Evolutionary conservation across 75 land plant genomes (phyloP), one percentile per base, ranked within the genome.

Genomic region (Pinus albicaulis): DNA sequence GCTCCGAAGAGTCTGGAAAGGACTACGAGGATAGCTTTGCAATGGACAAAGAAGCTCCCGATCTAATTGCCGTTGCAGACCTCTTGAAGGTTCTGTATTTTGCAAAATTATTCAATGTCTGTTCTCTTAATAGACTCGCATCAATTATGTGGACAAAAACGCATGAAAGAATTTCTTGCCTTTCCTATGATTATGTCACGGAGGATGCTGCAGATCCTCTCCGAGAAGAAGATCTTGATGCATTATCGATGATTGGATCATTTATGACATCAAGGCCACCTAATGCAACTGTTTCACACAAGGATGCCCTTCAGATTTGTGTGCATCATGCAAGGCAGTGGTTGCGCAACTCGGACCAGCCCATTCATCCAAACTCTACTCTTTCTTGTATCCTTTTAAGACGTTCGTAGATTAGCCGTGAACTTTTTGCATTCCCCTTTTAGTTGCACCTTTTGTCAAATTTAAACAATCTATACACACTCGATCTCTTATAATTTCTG

Each of bases 181-280:
- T 96, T 65, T 92, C 98, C 17, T 96, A 94, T 73, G 99, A 96
- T 63, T 90, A 87, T 74, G 99, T 92, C 7, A 96, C 99, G 0
- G 99, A 96, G 58, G 99, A 96, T 38, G 86, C 88, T 31, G 85
- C 93, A 1, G 89, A 89, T 71, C 86, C 86, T 70, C 84, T 96
- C 26, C 76, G 76, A 3, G 98, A 96, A 82, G 74, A 74, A 26
- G 99, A 93, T 70, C 82, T 96, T 66, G 93, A 91, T 73, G 79
- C 83, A 63, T 82, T 93, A 23, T 82, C 95, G 2, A 16, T 70
- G 48, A 71, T 93, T 48, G 82, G 91, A 31, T 82, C 88, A 0
- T 38, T 93, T 61, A 25, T 93, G 78, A 81, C 83, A 25, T 86
- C 95, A 7, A 80, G 95, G 28, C 89, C 93, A 4, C 76, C 75